Evolutionary conservation across 768 basidiomycete species (phyloP).

Genomic region (Russula dissimulans): DNA sequence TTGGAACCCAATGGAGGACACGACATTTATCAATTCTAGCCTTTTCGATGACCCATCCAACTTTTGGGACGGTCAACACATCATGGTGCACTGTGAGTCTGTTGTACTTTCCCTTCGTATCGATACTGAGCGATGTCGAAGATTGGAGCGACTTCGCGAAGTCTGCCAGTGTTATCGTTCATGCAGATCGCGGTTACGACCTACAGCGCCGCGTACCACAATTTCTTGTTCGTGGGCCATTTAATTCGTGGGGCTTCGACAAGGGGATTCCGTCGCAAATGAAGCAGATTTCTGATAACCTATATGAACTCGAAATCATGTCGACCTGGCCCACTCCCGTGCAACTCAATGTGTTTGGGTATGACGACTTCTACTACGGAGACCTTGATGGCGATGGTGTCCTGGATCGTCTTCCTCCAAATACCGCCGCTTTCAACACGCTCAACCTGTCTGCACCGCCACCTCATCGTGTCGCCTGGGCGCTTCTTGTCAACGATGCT

Average conservation of each 20-base stretch:
- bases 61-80: conserved; percentile 79
- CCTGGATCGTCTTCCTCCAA: conserved; percentile 86
- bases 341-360: conserved; percentile 86
- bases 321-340: conserved; percentile 83
- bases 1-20: conserved; percentile 74
- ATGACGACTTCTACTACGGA: conserved; percentile 89
- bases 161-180: conserved; percentile 58
- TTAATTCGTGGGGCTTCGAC: conserved; percentile 91
- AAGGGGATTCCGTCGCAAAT: conserved; percentile 66
- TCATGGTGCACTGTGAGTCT: conserved; percentile 78
- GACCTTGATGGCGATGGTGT: conserved; percentile 82
- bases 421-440: conserved; percentile 75
- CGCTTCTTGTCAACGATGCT: conserved; percentile 68
- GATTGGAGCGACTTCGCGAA: conserved; percentile 69
- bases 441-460: conserved; percentile 90
- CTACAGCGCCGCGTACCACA: conserved; percentile 75
- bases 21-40: conserved; percentile 50
- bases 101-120: not conserved
- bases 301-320: conserved; percentile 87
- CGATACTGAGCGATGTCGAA: conserved; percentile 24
- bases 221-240: conserved; percentile 77
- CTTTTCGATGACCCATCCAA: conserved; percentile 38
- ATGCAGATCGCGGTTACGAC: conserved; percentile 61
- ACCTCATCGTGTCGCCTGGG: conserved; percentile 81
- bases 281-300: conserved; percentile 49